Evolutionary conservation across 768 basidiomycete genomes (phyloP).

Genomic region (Boletus rubropictus): DNA sequence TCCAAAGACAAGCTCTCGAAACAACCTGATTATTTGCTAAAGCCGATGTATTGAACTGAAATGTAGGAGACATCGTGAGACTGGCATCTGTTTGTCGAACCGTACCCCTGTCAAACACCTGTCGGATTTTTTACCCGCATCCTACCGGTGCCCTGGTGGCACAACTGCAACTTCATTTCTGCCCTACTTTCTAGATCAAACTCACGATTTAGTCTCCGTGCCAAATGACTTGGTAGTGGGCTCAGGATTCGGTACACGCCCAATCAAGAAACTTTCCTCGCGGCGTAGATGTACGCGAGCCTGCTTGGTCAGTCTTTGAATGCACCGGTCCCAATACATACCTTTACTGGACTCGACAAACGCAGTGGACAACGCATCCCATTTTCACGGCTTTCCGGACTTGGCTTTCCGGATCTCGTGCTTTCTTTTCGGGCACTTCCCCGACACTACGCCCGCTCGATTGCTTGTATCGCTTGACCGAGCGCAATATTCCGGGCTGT

Average conservation of each 20-base stretch:
- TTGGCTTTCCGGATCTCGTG: neutral
- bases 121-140: conserved; percentile 5
- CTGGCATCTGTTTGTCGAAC: conserved; percentile 10
- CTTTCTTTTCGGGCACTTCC: conserved; percentile 1
- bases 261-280: neutral
- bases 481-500: neutral
- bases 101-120: conserved; percentile 18
- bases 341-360: neutral
- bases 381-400: conserved; percentile 4
- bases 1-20: neutral
- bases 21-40: neutral
- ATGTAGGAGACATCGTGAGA: conserved; percentile 14
- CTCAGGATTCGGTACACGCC: neutral
- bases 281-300: neutral
- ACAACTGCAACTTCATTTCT: conserved; percentile 1
- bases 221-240: neutral
- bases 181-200: conserved; percentile 1
- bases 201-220: neutral
- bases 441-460: neutral
- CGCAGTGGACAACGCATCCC: conserved; percentile 3
- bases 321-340: neutral
- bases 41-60: neutral
- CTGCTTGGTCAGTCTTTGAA: conserved; percentile 1
- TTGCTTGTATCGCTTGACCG: neutral
- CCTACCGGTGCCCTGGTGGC: conserved; percentile 5